These are phyloP conservation scores for Clavulina sp. DNA, from an alignment of 768 basidiomycete species.

Conservation along the genomic window DNA sequence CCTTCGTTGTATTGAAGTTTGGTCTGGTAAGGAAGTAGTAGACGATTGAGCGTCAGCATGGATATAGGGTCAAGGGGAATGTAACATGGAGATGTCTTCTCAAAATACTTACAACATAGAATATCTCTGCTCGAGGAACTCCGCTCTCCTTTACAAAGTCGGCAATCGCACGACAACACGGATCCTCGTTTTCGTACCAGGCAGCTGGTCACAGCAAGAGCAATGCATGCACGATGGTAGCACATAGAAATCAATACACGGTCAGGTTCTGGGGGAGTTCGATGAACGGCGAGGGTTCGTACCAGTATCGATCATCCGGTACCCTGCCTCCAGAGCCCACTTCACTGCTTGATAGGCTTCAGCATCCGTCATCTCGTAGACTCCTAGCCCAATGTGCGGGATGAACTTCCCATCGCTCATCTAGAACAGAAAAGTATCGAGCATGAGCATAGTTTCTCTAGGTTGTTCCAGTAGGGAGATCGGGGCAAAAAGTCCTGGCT, in stretches of 20 bases:
- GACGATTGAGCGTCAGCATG: not conserved
- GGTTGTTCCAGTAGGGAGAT: too few species aligned
- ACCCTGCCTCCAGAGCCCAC: not conserved
- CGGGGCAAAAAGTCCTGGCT: too few species aligned
- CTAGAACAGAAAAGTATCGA: too few species aligned
- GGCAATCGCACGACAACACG: not conserved
- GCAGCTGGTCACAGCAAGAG: too few species aligned
- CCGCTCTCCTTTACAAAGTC: not conserved
- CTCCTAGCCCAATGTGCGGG: not conserved
- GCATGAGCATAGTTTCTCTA: too few species aligned
- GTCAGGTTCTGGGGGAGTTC: too few species aligned
- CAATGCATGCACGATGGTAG: too few species aligned
- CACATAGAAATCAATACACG: too few species aligned
- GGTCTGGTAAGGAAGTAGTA: not conserved
- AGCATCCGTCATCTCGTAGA: not conserved
- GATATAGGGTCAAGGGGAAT: not conserved
- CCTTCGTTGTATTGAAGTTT: not conserved
- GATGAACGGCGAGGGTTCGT: too few species aligned
- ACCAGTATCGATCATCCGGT: not conserved
- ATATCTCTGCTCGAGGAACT: not conserved
- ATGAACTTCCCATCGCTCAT: not conserved
- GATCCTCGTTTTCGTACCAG: not conserved
- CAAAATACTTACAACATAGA: not conserved
- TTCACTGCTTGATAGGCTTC: not conserved
- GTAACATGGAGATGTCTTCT: too few species aligned